Evolutionary conservation across 1,284 basidiomycete genomes (phyloP).

Genomic region (Pascua guehoae): DNA sequence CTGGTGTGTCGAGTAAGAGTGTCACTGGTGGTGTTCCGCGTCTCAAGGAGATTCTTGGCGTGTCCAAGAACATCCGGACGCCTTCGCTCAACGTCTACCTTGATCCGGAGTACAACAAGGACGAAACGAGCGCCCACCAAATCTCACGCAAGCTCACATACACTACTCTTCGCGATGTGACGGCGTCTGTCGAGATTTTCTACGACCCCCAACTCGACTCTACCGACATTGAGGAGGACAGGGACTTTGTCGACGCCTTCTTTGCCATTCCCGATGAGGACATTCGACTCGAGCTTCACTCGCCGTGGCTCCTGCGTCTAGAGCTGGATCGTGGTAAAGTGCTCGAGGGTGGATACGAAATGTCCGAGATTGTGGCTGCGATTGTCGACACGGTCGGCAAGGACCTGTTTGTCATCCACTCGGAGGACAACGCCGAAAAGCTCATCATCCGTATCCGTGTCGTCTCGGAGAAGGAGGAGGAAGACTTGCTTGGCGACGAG

Average conservation of each 20-base stretch:
- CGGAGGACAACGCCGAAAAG: constrained; percentile 97
- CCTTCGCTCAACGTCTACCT: constrained; percentile 92
- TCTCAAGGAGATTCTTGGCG: constrained; percentile 98
- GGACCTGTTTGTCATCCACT: constrained; percentile 97
- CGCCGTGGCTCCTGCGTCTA: constrained; percentile 94
- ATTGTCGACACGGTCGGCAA: constrained; percentile 94
- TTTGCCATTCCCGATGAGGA: constrained; percentile 99
- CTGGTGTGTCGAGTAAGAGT: constrained; percentile 96
- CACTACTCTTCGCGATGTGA: constrained; percentile 91
- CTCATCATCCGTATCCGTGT: constrained; percentile 96
- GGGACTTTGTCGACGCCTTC: constrained; percentile 96
- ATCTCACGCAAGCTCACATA: constrained; percentile 63
- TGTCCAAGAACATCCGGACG: constrained; percentile 97
- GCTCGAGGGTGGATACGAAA: constrained; percentile 93
- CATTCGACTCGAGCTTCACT: constrained; percentile 85
- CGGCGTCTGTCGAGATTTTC: constrained; percentile 94
- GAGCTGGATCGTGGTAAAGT: constrained; percentile 97
- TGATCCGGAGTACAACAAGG: constrained; percentile 69
- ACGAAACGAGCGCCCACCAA: constrained; percentile 57
- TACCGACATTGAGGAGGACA: constrained; percentile 94
- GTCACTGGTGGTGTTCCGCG: constrained; percentile 97
- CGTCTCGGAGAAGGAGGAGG: constrained; percentile 84
- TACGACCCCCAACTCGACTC: constrained; percentile 91
- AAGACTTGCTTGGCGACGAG: constrained; percentile 77
- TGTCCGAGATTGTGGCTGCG: constrained; percentile 90